Base-by-base conservation (phyloP, 352 stramenopile species). In the Pythium angustatum region DNA sequence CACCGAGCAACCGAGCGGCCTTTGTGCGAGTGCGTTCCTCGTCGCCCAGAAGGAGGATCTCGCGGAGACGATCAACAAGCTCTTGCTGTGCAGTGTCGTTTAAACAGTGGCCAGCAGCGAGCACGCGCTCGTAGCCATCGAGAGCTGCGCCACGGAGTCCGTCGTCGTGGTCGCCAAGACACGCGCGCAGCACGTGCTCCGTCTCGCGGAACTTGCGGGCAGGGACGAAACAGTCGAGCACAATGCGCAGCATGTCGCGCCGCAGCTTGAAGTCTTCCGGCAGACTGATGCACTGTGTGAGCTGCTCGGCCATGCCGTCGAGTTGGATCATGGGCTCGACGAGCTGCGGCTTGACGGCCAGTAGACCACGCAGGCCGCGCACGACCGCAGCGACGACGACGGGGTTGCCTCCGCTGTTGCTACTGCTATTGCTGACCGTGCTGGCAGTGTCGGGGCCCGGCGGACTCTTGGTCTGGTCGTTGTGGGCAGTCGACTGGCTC, bases 261-360 rank as follows among this genome's bases (percentile, higher is more conserved):
- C 83, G 78, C 34, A 93, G 77, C 67, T 88, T 90, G 26, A 87
- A 90, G 61, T 91, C 81, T 45, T 93, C 83, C 3, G 76, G 67
- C 2, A 88, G 79, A 67, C 79, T 93, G 61, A 88, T 75, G 58
- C 81, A 91, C 65, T 90, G 75, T 74, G 83, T 85, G 41, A 93
- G 76, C 70, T 93, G 83, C 71, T 90, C 81, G 40, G 69, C 72
- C 83, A 93, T 93, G 52, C 73, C 83, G 61, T 93, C 79, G 49
- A 88, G 75, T 38, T 91, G 81, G 67, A 93, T 88, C 83, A 93
- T 93, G 31, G 83, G 81, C 64, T 90, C 72, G 28, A 93, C 83
- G 21, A 90, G 79, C 6, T 71, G 68, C 2, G 78, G 52, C 45
- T 93, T 93, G 12, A 87, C 79, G 3, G 68, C 64, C 26, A 93